phyloP scores from a whole-genome alignment of 176 grass and related monocot genomes.

The Tuctoria greenei region DNA sequence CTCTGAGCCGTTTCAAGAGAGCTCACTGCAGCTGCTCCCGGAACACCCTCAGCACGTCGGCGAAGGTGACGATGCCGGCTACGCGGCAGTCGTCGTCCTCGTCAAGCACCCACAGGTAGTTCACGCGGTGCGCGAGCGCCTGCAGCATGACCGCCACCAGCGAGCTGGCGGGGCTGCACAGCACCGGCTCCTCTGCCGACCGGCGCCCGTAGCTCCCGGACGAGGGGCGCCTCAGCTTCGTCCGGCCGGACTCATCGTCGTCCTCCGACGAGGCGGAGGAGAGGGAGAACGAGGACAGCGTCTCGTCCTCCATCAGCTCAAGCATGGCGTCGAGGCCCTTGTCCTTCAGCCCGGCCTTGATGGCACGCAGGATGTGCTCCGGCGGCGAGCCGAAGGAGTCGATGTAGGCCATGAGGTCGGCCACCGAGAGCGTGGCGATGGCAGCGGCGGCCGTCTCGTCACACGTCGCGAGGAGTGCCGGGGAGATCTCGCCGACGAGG shows the following conservation, averaged over 20 bases:
- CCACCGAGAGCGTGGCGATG: constrained; percentile 67
- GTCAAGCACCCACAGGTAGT: constrained; percentile 79
- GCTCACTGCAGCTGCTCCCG: constrained; percentile 58
- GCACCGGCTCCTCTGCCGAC: constrained; percentile 53
- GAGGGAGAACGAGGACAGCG: constrained; percentile 43
- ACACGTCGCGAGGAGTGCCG: constrained; percentile 46
- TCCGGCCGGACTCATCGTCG: constrained; percentile 55
- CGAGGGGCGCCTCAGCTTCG: constrained; percentile 20
- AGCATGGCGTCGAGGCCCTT: constrained; percentile 62
- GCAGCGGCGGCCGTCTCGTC: constrained; percentile 57
- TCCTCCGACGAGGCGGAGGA: constrained; percentile 50
- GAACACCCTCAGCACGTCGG: constrained; percentile 66
- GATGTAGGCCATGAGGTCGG: constrained; percentile 68
- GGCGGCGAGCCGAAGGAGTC: constrained; percentile 62
- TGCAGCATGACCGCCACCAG: constrained; percentile 78
- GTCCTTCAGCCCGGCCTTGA: constrained; percentile 57
- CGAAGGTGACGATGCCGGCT: constrained; percentile 66
- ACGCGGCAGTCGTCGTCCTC: constrained; percentile 54
- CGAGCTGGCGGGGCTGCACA: constrained; percentile 70
- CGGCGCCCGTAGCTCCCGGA: constrained; percentile 66
- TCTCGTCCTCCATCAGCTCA: constrained; percentile 69
- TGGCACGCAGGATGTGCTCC: constrained; percentile 50
- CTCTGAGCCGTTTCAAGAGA: background rate
- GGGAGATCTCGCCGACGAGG: constrained; percentile 73
- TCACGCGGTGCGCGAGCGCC: constrained; percentile 61